Evolutionary conservation across 2,329 filamentous ascomycete genomes (phyloP).

Genomic region (Fusarium bactridioides): DNA sequence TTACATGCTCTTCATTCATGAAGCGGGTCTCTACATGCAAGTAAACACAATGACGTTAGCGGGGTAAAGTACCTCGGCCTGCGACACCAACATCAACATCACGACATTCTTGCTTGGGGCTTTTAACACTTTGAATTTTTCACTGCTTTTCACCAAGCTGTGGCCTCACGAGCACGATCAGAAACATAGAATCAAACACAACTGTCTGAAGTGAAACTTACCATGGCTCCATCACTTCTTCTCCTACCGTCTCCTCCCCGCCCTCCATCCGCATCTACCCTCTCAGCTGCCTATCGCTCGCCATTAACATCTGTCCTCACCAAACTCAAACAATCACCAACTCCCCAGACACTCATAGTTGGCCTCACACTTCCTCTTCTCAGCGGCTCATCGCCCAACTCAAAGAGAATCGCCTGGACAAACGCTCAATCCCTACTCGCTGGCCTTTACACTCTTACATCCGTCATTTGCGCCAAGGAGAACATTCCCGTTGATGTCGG

Average conservation of each 20-base stretch:
- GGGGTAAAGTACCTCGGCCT: neutral
- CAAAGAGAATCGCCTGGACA: conserved; percentile 65
- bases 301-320: conserved; percentile 63
- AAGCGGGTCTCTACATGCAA: neutral
- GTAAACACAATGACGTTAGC: neutral
- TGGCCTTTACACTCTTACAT: conserved; percentile 79
- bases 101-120: neutral
- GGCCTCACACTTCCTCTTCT: conserved; percentile 72
- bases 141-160: neutral
- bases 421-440: conserved; percentile 78
- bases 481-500: conserved; percentile 66
- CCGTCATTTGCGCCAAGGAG: conserved; percentile 72
- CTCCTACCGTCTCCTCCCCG: conserved; percentile 70
- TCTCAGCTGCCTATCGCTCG: conserved; percentile 68
- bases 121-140: rapidly evolving
- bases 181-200: rapidly evolving
- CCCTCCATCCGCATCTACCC: conserved; percentile 57
- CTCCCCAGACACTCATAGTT: conserved; percentile 53
- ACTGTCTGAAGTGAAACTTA: neutral
- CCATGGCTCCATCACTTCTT: conserved; percentile 53
- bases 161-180: rapidly evolving
- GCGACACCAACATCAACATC: neutral
- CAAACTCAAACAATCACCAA: conserved; percentile 50
- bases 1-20: too few species aligned
- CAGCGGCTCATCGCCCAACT: conserved; percentile 53